Percentiles rank a stretch among this genome's conserved stretches.
phyloP scores from a whole-genome alignment of 768 basidiomycete species.

The Pulveroboletus sp. region DNA sequence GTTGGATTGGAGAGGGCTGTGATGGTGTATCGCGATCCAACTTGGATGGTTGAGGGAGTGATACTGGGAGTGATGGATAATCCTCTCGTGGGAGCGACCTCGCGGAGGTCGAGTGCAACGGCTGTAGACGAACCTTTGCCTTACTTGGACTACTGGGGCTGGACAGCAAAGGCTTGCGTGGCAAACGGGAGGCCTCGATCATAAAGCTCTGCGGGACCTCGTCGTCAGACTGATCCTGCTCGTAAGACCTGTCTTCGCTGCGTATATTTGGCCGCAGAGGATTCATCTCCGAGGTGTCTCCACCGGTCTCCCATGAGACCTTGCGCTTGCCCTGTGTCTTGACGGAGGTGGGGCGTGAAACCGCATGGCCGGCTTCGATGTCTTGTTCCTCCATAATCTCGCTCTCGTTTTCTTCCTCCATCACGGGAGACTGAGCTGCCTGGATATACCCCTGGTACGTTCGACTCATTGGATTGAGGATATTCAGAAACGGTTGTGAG shows the following conservation, averaged over 20 bases:
- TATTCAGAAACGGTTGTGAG: conserved; percentile 74
- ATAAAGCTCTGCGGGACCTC: conserved; percentile 85
- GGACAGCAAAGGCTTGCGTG: conserved; percentile 36
- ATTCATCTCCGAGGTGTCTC: conserved; percentile 50
- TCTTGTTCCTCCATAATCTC: conserved; percentile 44
- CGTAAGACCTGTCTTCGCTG: conserved; percentile 55
- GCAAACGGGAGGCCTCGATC: conserved; percentile 57
- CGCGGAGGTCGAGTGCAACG: conserved; percentile 47
- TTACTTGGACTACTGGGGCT: conserved; percentile 28
- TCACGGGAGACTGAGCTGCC: conserved; percentile 66
- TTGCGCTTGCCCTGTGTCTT: conserved; percentile 45
- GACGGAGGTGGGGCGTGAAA: conserved; percentile 32
- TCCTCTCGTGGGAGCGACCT: conserved; percentile 37
- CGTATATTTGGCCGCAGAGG: conserved; percentile 68
- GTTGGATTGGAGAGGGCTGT: conserved; percentile 18
- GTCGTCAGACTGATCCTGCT: conserved; percentile 66
- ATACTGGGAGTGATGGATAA: conserved; percentile 36
- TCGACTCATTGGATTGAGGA: conserved; percentile 77
- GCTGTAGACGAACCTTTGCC: conserved; percentile 42
- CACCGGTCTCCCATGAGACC: conserved; percentile 55
- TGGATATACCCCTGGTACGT: conserved; percentile 71
- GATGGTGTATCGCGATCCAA: conserved; percentile 38
- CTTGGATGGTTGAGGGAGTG: conserved; percentile 62
- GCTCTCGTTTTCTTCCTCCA: conserved; percentile 59
- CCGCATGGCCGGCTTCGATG: conserved; percentile 57